phyloP scores from a whole-genome alignment of 2,329 filamentous ascomycete genomes.

The Fusarium goolgardi region DNA sequence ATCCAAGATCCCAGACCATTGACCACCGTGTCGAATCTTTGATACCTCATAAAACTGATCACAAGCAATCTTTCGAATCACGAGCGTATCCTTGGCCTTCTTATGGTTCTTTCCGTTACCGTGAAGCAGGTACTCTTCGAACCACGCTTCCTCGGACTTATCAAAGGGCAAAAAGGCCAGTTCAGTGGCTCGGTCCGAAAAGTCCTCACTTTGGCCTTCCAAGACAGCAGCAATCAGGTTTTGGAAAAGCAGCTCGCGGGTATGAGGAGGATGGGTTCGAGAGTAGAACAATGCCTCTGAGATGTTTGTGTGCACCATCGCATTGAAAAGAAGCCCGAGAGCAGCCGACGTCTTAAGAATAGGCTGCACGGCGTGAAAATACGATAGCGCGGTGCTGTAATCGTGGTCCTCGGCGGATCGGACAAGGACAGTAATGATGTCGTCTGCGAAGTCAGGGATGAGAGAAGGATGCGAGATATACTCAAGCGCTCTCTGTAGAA shows the following conservation, averaged over 20 bases:
- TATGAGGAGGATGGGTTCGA: conserved; percentile 70
- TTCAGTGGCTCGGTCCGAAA: conserved; percentile 71
- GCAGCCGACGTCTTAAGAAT: conserved; percentile 73
- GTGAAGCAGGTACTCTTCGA: conserved; percentile 73
- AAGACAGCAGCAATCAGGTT: conserved; percentile 72
- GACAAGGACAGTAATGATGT: conserved; percentile 78
- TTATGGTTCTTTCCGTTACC: conserved; percentile 73
- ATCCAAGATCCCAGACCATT: conserved; percentile 63
- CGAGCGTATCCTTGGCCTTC: conserved; percentile 76
- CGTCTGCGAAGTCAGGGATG: conserved; percentile 83
- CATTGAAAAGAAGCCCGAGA: conserved; percentile 74
- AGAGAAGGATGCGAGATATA: conserved; percentile 83
- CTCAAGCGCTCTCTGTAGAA: conserved; percentile 71
- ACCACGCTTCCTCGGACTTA: conserved; percentile 76
- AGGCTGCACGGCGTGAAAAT: conserved; percentile 81
- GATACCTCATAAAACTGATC: conserved; percentile 66
- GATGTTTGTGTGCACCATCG: conserved; percentile 74
- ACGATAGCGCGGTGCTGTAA: conserved; percentile 76
- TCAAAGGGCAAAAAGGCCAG: conserved; percentile 80
- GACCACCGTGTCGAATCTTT: conserved; percentile 57
- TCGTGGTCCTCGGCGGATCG: conserved; percentile 69
- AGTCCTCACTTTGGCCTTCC: conserved; percentile 53
- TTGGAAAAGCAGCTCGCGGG: conserved; percentile 74
- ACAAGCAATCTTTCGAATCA: conserved; percentile 78
- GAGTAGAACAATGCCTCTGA: conserved; percentile 80